These are phyloP conservation scores for Penicillium sp. DNA, from an alignment of 2,329 filamentous ascomycete species.

Conservation along the genomic window DNA sequence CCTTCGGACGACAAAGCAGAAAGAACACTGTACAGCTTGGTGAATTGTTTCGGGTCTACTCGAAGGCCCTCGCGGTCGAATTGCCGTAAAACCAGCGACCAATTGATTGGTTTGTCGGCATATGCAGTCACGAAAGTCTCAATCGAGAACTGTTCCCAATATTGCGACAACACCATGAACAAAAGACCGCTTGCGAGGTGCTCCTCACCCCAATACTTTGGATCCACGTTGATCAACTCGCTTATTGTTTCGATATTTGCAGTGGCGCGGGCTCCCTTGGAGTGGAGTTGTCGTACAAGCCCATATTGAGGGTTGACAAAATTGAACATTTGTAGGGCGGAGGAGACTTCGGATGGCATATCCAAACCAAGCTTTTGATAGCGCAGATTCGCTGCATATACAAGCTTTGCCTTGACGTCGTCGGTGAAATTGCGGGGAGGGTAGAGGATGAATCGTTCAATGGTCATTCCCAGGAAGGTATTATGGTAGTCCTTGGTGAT, in stretches of 20 bases:
- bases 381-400: constrained; percentile 66
- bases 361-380: constrained; percentile 62
- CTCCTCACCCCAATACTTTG: constrained; percentile 72
- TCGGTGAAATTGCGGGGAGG: constrained; percentile 85
- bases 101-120: constrained; percentile 60
- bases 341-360: constrained; percentile 46
- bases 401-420: constrained; percentile 67
- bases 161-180: constrained; percentile 65
- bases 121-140: constrained; percentile 66
- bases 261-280: constrained; percentile 73
- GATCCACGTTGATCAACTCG: constrained; percentile 59
- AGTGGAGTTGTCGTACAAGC: constrained; percentile 68
- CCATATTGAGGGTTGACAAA: constrained; percentile 45
- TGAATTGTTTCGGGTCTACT: constrained; percentile 77
- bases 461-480: constrained; percentile 73
- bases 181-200: constrained; percentile 81
- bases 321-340: constrained; percentile 48
- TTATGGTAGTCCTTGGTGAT: constrained; percentile 67
- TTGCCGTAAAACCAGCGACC: constrained; percentile 70
- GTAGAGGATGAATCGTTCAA: constrained; percentile 85
- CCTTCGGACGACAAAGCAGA: constrained; percentile 68
- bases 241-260: constrained; percentile 70
- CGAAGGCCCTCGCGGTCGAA: constrained; percentile 80
- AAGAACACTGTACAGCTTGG: constrained; percentile 77
- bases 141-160: constrained; percentile 64